Conservation (phyloP, 1,284 basidiomycete genomes). For the Tranzscheliella williamsii region DNA sequence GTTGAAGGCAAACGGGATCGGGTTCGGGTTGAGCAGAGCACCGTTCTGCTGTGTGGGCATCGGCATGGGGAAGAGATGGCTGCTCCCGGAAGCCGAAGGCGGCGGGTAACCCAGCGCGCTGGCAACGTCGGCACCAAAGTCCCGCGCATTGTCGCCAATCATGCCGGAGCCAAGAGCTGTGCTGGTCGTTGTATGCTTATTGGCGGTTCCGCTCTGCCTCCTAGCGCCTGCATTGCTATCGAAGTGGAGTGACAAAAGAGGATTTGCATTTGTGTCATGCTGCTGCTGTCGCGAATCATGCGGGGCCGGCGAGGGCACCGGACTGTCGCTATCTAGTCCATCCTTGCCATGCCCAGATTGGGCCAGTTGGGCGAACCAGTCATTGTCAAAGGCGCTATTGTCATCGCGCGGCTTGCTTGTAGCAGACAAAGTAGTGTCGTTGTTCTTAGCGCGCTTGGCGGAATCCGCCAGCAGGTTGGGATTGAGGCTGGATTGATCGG, state of each 20-base stretch:
- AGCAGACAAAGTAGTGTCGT: conserved; percentile 6
- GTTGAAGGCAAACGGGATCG: conserved; percentile 56
- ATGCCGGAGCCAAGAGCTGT: conserved; percentile 34
- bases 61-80: conserved; percentile 46
- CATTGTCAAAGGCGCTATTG: conserved; percentile 33
- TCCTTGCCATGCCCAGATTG: conserved; percentile 40
- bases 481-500: conserved; percentile 20
- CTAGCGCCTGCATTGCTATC: conserved; percentile 7
- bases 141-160: conserved; percentile 36
- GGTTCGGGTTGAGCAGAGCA: conserved; percentile 54
- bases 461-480: conserved; percentile 25
- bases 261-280: conserved; percentile 20
- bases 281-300: conserved; percentile 2
- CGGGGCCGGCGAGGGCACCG: neutral
- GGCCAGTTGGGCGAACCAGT: conserved; percentile 43
- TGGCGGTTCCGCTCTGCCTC: conserved; percentile 2
- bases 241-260: conserved; percentile 36
- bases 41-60: conserved; percentile 53
- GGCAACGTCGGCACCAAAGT: conserved; percentile 31
- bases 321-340: conserved; percentile 6
- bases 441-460: conserved; percentile 4
- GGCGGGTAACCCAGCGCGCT: conserved; percentile 16
- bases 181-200: conserved; percentile 3
- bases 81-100: conserved; percentile 14
- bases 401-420: conserved; percentile 18